Evolutionary conservation across 1,139 yeast genomes (phyloP), one percentile per base, ranked within the genome.

Genomic region (Suhomyces yuchorum): DNA sequence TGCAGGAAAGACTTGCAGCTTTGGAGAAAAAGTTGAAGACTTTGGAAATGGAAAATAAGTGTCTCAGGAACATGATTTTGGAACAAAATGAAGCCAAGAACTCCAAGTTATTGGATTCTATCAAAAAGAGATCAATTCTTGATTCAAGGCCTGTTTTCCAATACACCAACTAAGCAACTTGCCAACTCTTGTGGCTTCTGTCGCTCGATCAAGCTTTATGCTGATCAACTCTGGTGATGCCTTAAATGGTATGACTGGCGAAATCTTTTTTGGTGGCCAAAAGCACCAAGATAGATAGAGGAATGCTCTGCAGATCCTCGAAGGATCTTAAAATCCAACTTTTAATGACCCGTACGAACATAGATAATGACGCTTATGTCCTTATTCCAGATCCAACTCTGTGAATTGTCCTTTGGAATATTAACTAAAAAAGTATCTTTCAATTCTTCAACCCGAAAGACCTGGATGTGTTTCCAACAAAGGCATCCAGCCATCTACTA

Each of bases 1-100:
- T 81, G 51, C 73, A 73, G 54, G 75, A 69, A 23, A 65, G 65
- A 50, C 72, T 79, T 32, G 56, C 56, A 18, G 49, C 51, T 8
- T 71, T 77, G 53, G 81, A 78, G 54, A 67, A 68, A 56, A 73
- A 71, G 53, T 68, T 80, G 53, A 71, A 71, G 58, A 71, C 77
- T 30, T 61, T 79, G 53, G 95, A 89, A 66, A 84, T 87, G 86
- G 97, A 90, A 67, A 90, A 90, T 72, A 81, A 82, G 60, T 77
- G 93, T 69, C 75, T 80, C 50, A 76, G 74, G 60, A 73, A 71
- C 53, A 63, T 80, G 56, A 73, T 80, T 22, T 64, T 77, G 43
- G 77, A 78, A 57, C 77, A 78, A 60, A 63, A 62, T 57, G 82
- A 78, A 55, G 66, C 71, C 49, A 70, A 71, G 56, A 71, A 72